Evolutionary conservation across 106 monocot species (phyloP), one percentile per base, ranked within the genome.

Genomic region (Xerophyta viscosa): DNA sequence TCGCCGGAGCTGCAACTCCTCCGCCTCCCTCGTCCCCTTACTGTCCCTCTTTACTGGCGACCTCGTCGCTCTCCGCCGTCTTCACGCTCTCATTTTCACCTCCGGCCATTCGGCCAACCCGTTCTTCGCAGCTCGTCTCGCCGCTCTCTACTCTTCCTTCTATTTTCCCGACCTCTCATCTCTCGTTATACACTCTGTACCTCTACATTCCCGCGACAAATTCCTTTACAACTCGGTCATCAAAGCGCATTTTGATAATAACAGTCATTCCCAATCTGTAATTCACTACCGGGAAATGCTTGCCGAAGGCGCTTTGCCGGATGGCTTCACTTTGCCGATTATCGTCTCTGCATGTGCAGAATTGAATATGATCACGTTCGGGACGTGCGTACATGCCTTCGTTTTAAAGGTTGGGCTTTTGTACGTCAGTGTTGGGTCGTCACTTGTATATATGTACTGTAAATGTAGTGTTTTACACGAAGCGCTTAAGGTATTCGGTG

Each of bases 211-310:
- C 11, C 30, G 5, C 8, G 87, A 87, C 54, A 51, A 61, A 19
- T 92, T 92, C 64, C 77, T 87, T 3, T 87, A 83, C 73, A 92
- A 92, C 80, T 79, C 86, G 46, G 29, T 82, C 45, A 70, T 92
- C 75, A 65, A 82, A 33, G 18, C 79, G 61, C 86, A 77, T 37
- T 77, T 76, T 62, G 65, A 75, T 39, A 51, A 71, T 58, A 61
- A 50, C 37, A 24, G 62, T n/a, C 74, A 65, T 63, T 6, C 31
- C 3, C 50, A 24, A 44, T 51, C 65, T 21, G 60, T 92, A 43
- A 42, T 4, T 41, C 39, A 61, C 31, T 82, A 61, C 61, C n/a
- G 23, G 24, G 66, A 20, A 20, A 86, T 92, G 82, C 76, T 49
- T 23, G 51, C 63, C 1, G 50, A 43, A 8, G 70, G 64, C 4